Base-by-base conservation (phyloP, 2,329 filamentous ascomycete genomes). In the Keithomyces neogunnii region DNA sequence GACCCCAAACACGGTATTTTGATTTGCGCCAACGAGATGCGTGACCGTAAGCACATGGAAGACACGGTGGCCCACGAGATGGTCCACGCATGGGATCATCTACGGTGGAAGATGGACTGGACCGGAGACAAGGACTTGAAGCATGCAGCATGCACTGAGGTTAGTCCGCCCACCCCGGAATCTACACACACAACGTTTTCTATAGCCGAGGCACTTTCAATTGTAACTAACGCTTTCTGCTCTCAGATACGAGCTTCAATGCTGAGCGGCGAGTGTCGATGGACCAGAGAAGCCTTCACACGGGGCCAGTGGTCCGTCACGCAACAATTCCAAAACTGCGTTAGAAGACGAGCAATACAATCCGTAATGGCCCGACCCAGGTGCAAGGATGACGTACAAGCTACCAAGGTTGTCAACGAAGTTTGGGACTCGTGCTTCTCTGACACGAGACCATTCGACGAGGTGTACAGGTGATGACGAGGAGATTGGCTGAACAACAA, bases 401-500 rank as follows among this genome's bases (percentile, higher is more conserved):
- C 93, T 3, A 80, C 82, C 48, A 89, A 87, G 71, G 84, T 95
- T 30, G 89, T 99, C 52, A 93, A 97, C 69, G 86, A 95, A 69
- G 93, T 99, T n/a, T 99, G 92, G 89, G 91, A 96, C 59, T 96
- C 90, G 61, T 99, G 93, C 69, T 99, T 95, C 67, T 75, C 81
- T 48, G 93, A 99, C 69, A 97, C 92, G 3, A 77, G 93, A 63
- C 93, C 93, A 2, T 99, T 99, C 69, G 90, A 97, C 67, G 92
- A 97, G 67, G 90, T 99, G 49, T 99, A 96, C 68, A 84, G 89
- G 67, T 92, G 67, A 73, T 45, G 38, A 38, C 28, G 31, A 39
- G 39, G 47, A 19, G 19, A 49, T 36, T 30, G 49, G 30, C 30
- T 49, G 28, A 49, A 30, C 35, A 26, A 48, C 11, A n/a, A 9